These are phyloP conservation scores for Ophiostoma sp. DNA, from an alignment of 2,329 filamentous ascomycete genomes.

Conservation along the genomic window DNA sequence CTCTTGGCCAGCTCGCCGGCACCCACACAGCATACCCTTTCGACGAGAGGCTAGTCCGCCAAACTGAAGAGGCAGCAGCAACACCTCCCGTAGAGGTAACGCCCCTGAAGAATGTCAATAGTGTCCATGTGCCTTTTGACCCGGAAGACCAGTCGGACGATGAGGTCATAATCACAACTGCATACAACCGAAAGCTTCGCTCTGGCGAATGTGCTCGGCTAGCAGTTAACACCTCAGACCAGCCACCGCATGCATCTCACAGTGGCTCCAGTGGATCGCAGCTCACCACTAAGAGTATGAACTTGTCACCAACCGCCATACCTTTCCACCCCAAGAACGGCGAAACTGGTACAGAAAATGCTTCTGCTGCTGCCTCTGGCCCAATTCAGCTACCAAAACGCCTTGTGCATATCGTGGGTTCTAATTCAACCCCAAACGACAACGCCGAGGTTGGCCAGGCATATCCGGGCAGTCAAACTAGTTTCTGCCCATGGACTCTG, in stretches of 20 bases:
- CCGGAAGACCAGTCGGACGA: conserved; percentile 26
- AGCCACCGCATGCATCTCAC: not conserved
- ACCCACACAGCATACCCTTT: not conserved
- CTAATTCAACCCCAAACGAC: not conserved
- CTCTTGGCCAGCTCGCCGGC: no score
- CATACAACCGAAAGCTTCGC: conserved; percentile 14
- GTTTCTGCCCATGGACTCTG: conserved; percentile 47
- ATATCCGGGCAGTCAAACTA: not conserved
- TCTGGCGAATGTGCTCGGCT: not conserved
- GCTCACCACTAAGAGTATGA: not conserved
- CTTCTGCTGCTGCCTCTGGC: not conserved
- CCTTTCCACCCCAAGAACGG: not conserved
- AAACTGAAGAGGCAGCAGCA: not conserved
- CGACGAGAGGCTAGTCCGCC: not conserved
- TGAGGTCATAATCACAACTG: conserved; percentile 23
- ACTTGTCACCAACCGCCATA: not conserved
- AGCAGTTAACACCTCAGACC: not conserved
- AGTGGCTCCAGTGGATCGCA: not conserved
- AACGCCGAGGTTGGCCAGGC: not conserved
- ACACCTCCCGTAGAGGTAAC: not conserved
- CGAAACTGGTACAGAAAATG: no score
- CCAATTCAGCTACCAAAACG: not conserved
- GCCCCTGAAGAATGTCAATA: conserved; percentile 15
- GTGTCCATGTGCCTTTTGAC: conserved; percentile 22
- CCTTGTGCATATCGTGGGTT: not conserved